Evolutionary conservation across 805 yeast species (phyloP).

Genomic region (Cyberlindnera sargentensis): DNA sequence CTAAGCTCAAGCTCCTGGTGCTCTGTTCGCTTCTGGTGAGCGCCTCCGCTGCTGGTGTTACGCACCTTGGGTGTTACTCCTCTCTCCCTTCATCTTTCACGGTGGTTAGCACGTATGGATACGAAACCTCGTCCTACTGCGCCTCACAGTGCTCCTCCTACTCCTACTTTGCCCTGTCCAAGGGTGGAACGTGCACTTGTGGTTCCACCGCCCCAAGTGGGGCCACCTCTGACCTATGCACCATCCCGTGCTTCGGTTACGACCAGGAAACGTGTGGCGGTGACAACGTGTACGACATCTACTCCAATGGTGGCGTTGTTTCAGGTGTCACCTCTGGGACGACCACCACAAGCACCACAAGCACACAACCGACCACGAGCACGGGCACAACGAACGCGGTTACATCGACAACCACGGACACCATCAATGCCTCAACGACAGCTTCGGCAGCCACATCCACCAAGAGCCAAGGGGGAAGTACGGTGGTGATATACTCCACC

Average conservation of each 20-base stretch:
- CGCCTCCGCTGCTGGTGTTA: neutral
- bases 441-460: slow-evolving; percentile 22
- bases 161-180: slow-evolving; percentile 38
- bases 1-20: neutral
- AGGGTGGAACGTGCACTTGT: slow-evolving; percentile 52
- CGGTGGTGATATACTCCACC: slow-evolving; percentile 18
- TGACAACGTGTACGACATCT: slow-evolving; percentile 39
- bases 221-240: slow-evolving; percentile 28
- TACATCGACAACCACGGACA: slow-evolving; percentile 15
- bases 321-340: neutral
- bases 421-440: slow-evolving; percentile 19
- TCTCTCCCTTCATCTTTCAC: slow-evolving; percentile 16
- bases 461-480: slow-evolving; percentile 11
- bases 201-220: slow-evolving; percentile 41
- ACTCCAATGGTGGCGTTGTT: slow-evolving; percentile 25
- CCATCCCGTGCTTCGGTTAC: slow-evolving; percentile 49
- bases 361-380: slow-evolving; percentile 7
- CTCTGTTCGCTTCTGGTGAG: neutral
- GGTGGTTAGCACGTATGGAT: slow-evolving; percentile 32
- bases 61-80: slow-evolving; percentile 16
- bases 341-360: slow-evolving; percentile 13
- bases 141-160: slow-evolving; percentile 33
- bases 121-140: slow-evolving; percentile 48
- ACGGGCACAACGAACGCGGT: slow-evolving; percentile 19
- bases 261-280: slow-evolving; percentile 59